phyloP scores from a whole-genome alignment of 2,329 filamentous ascomycete species.

The Fusarium dlaminii region DNA sequence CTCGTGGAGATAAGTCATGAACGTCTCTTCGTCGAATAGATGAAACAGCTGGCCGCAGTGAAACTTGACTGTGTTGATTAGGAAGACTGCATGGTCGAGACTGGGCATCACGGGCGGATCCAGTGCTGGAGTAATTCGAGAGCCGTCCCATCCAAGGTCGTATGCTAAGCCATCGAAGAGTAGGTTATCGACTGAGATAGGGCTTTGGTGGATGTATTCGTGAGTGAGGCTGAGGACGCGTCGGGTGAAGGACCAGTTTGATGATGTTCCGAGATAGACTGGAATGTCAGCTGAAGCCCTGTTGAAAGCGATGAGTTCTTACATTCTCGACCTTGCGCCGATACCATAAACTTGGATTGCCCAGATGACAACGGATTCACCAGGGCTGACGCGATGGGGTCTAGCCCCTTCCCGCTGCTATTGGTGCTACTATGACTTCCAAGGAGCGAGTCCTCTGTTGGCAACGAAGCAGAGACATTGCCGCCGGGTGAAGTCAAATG shows the following conservation, averaged over 20 bases:
- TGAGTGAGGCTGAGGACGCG: constrained; percentile 60
- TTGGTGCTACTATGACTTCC: constrained; percentile 28
- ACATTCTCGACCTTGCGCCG: constrained; percentile 55
- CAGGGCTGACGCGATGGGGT: constrained; percentile 46
- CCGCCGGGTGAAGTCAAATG: constrained; percentile 2
- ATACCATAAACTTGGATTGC: constrained; percentile 53
- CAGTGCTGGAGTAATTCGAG: constrained; percentile 38
- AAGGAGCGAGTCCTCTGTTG: constrained; percentile 24
- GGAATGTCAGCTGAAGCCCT: neutral
- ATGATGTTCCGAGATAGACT: constrained; percentile 65
- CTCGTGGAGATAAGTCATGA: constrained; percentile 51
- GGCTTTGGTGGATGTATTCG: constrained; percentile 55
- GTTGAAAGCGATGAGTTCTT: constrained; percentile 9
- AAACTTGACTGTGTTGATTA: constrained; percentile 66
- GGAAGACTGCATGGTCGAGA: constrained; percentile 61
- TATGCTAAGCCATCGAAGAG: constrained; percentile 63
- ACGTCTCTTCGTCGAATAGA: constrained; percentile 62
- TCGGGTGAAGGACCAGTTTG: constrained; percentile 65
- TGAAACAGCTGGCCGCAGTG: constrained; percentile 64
- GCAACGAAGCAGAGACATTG: constrained; percentile 16
- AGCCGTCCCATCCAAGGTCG: constrained; percentile 60
- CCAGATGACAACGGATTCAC: constrained; percentile 55
- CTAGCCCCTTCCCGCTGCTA: constrained; percentile 31
- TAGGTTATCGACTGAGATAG: constrained; percentile 54
- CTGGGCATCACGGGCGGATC: constrained; percentile 52